Percentiles rank a stretch among this genome's conserved stretches.
phyloP scores from a whole-genome alignment of 345 rosid species.

The Streptanthus diversifolius region DNA sequence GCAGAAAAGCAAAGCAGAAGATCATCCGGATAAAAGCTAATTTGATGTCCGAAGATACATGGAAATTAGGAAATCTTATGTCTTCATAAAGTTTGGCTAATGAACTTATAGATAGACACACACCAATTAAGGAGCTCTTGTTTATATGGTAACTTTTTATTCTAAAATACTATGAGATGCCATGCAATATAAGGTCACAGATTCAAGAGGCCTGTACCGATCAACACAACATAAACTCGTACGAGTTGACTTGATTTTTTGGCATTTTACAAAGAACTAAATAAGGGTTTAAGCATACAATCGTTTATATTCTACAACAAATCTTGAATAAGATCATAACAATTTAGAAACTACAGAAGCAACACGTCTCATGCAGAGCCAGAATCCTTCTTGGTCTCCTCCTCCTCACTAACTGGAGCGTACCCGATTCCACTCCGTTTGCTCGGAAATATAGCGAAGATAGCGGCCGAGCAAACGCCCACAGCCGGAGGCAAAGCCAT shows the following conservation, averaged over 20 bases:
- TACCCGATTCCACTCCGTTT: slow-evolving; percentile 83
- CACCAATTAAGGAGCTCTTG: neutral
- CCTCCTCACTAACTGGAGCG: slow-evolving; percentile 37
- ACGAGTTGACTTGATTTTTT: too few species aligned
- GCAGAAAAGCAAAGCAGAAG: slow-evolving; percentile 41
- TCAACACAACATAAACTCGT: too few species aligned
- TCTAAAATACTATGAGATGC: neutral
- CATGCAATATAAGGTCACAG: neutral
- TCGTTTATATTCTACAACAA: neutral
- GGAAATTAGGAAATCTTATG: slow-evolving; percentile 36
- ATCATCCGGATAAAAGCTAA: slow-evolving; percentile 36
- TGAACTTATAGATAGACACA: neutral
- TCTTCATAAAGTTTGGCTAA: neutral
- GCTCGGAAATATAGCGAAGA: slow-evolving; percentile 66
- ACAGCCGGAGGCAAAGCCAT: slow-evolving; percentile 61
- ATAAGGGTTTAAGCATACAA: neutral
- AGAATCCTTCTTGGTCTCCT: slow-evolving; percentile 22
- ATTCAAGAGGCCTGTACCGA: too few species aligned
- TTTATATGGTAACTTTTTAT: slow-evolving; percentile 6
- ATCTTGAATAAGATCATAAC: neutral
- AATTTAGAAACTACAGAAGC: neutral
- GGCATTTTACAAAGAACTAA: slow-evolving; percentile 11
- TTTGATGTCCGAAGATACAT: slow-evolving; percentile 36
- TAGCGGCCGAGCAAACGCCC: slow-evolving; percentile 45
- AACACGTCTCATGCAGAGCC: neutral